phyloP scores from a whole-genome alignment of 2,329 filamentous ascomycete genomes.

The Alternaria arbusti region DNA sequence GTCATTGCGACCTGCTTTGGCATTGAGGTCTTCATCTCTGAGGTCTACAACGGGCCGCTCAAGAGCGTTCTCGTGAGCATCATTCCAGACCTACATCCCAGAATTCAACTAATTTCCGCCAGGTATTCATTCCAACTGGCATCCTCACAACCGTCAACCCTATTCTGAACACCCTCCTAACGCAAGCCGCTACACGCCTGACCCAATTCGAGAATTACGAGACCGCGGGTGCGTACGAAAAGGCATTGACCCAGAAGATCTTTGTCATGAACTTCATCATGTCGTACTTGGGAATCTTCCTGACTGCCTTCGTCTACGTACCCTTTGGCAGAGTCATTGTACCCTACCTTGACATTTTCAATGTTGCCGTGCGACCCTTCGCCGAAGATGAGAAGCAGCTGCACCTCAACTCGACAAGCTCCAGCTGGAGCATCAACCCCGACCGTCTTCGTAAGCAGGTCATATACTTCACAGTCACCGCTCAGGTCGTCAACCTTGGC shows the following conservation, averaged over 20 bases:
- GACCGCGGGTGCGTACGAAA: conserved; percentile 81
- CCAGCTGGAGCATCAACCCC: conserved; percentile 81
- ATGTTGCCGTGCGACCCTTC: conserved; percentile 74
- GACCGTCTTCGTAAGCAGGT: conserved; percentile 85
- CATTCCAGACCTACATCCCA: background rate
- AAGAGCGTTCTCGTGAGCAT: conserved; percentile 79
- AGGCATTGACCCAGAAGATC: conserved; percentile 87
- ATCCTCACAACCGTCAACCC: conserved; percentile 84
- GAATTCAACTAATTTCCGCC: conserved; percentile 3
- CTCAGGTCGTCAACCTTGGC: conserved; percentile 85
- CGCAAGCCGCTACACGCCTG: conserved; percentile 74
- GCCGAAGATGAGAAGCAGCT: conserved; percentile 77
- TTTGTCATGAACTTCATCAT: conserved; percentile 98
- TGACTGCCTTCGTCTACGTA: conserved; percentile 93
- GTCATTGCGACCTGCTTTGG: conserved; percentile 87
- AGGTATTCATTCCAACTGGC: conserved; percentile 87
- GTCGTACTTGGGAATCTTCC: conserved; percentile 82
- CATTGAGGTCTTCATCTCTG: conserved; percentile 93
- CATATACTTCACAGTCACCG: conserved; percentile 94
- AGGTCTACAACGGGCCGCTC: conserved; percentile 88
- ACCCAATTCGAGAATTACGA: conserved; percentile 92
- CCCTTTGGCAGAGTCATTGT: conserved; percentile 86
- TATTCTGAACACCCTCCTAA: conserved; percentile 76
- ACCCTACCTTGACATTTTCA: conserved; percentile 85
- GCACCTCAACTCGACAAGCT: conserved; percentile 52